Conservation (phyloP, 2,329 filamentous ascomycete species). For the Diaporthe longicolla region DNA sequence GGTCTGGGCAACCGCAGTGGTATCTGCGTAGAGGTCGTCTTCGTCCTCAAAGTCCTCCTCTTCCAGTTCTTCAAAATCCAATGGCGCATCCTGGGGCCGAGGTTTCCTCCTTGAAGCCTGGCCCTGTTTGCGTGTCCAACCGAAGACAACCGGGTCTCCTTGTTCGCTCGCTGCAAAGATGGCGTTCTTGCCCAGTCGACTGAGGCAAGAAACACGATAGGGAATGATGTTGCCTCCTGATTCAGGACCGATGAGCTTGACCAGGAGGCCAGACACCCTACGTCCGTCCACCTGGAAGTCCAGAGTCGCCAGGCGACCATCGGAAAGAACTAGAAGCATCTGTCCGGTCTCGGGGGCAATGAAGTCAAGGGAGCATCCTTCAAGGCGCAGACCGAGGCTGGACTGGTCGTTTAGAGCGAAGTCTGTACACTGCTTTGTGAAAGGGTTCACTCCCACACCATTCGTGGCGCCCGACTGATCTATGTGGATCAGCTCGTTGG, state of each 20-base stretch:
- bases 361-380: constrained; percentile 83
- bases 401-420: constrained; percentile 92
- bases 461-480: constrained; percentile 96
- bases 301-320: constrained; percentile 81
- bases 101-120: constrained; percentile 74
- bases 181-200: constrained; percentile 75
- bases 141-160: constrained; percentile 83
- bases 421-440: constrained; percentile 84
- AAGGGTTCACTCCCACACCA: constrained; percentile 92
- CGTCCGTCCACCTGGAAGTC: constrained; percentile 91
- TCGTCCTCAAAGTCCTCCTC: constrained; percentile 72
- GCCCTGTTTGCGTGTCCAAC: constrained; percentile 79
- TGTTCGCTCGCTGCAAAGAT: constrained; percentile 91
- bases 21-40: constrained; percentile 75
- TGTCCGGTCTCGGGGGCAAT: constrained; percentile 85
- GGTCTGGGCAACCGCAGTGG: constrained; percentile 55
- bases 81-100: constrained; percentile 68
- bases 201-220: constrained; percentile 77
- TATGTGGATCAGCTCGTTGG: constrained; percentile 93
- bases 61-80: constrained; percentile 62
- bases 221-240: constrained; percentile 75
- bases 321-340: constrained; percentile 83
- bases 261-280: constrained; percentile 87
- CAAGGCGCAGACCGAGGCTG: constrained; percentile 82
- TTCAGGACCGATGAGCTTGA: constrained; percentile 75